phyloP scores from a whole-genome alignment of 495 filamentous ascomycete genomes.

The Ascodesmis nigricans region DNA sequence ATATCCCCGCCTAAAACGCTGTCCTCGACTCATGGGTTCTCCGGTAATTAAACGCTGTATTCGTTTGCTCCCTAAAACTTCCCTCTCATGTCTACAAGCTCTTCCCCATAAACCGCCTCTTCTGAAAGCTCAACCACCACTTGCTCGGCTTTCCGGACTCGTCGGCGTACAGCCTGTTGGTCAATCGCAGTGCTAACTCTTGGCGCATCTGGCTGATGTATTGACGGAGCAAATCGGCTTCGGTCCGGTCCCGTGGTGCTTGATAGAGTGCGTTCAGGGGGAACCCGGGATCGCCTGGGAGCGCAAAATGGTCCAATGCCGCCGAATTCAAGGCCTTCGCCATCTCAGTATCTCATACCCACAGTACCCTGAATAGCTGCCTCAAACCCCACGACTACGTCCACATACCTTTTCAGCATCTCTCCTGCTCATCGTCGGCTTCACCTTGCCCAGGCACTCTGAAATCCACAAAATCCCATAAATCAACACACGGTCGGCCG shows the following conservation, averaged over 20 bases:
- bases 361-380: not conserved
- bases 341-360: not conserved
- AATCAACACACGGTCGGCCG: constrained; percentile 80
- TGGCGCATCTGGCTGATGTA: constrained; percentile 85
- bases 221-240: constrained; percentile 65
- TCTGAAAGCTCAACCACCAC: constrained; percentile 97
- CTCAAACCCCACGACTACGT: too few relatives aligned
- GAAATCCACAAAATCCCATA: constrained; percentile 90
- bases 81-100: constrained; percentile 31
- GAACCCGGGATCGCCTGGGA: constrained; percentile 85
- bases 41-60: too few relatives aligned
- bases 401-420: constrained; percentile 37
- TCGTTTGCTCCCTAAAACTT: not conserved
- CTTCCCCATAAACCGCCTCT: constrained; percentile 99
- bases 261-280: constrained; percentile 54
- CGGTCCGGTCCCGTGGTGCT: constrained; percentile 63
- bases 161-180: constrained; percentile 70
- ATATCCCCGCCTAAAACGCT: too few relatives aligned
- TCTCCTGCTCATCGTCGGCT: constrained; percentile 34
- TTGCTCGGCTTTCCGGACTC: constrained; percentile 64
- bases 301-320: constrained; percentile 78
- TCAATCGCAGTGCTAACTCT: constrained; percentile 60
- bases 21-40: too few relatives aligned
- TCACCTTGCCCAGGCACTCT: constrained; percentile 70
- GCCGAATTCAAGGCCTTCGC: constrained; percentile 40